Percentiles rank a stretch among this genome's conserved stretches.
Conservation (phyloP, 331 rosid genomes). For the Malus hybrid region DNA sequence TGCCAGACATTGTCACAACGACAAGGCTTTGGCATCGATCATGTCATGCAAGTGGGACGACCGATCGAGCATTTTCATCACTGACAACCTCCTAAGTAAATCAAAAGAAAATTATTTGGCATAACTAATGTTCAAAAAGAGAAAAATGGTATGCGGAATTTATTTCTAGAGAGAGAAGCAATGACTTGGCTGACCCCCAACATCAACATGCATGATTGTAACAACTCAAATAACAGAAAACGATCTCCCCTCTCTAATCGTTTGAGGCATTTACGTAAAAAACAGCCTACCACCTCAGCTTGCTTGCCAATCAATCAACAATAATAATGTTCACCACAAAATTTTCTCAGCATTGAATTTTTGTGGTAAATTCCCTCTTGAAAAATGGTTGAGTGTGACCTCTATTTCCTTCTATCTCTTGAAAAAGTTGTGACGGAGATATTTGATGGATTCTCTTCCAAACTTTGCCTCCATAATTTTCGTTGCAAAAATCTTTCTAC, state of each 20-base stretch:
- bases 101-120: not conserved
- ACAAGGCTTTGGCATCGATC: constrained; percentile 5
- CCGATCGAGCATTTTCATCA: not conserved
- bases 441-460: not conserved
- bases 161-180: no score
- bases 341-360: not conserved
- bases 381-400: constrained; percentile 18
- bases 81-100: not conserved
- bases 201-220: not conserved
- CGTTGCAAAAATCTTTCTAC: not conserved
- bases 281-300: not conserved
- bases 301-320: not conserved
- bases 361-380: constrained; percentile 20
- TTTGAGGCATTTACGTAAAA: not conserved
- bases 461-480: not conserved
- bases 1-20: not conserved
- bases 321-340: not conserved
- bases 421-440: not conserved
- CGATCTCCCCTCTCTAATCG: not conserved
- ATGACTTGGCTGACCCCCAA: not conserved
- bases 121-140: no score
- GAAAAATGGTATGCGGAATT: no score
- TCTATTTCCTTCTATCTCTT: not conserved
- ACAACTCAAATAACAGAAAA: constrained; percentile 3
- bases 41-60: constrained; percentile 15